Conservation (phyloP, 2,329 filamentous ascomycete species). For the Pleoardoris graminearum region DNA sequence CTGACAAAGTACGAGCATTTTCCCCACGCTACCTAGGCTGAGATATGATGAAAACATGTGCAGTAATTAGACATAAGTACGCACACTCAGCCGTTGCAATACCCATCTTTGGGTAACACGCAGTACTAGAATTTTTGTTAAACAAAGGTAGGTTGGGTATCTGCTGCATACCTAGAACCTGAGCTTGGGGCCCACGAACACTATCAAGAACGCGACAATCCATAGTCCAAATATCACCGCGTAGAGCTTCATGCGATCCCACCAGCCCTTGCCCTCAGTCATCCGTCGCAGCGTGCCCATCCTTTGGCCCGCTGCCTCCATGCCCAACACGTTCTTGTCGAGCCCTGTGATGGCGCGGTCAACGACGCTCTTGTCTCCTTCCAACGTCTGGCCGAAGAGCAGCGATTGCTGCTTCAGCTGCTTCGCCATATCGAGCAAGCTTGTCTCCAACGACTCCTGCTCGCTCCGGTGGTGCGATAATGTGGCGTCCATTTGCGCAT, state of each 20-base stretch:
- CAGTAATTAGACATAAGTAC: too few relatives aligned
- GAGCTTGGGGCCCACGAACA: conserved; percentile 86
- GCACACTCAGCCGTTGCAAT: too few relatives aligned
- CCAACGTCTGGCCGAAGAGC: conserved; percentile 71
- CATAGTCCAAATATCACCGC: conserved; percentile 81
- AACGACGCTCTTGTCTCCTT: conserved; percentile 73
- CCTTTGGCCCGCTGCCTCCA: conserved; percentile 73
- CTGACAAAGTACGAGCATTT: too few relatives aligned
- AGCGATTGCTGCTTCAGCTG: conserved; percentile 76
- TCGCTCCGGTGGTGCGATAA: conserved; percentile 77
- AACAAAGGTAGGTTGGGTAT: too few relatives aligned
- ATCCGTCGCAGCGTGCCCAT: conserved; percentile 79
- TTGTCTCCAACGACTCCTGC: conserved; percentile 80
- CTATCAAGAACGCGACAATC: conserved; percentile 75
- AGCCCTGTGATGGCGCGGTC: conserved; percentile 72
- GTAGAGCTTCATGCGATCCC: conserved; percentile 81
- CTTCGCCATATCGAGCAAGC: conserved; percentile 77
- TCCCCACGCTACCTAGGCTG: too few relatives aligned
- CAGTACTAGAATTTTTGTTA: too few relatives aligned
- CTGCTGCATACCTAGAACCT: conserved; percentile 62
- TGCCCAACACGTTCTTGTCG: conserved; percentile 72
- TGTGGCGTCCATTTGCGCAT: conserved; percentile 62
- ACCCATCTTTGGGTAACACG: too few relatives aligned
- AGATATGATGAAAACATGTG: too few relatives aligned
- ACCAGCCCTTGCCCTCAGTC: conserved; percentile 88